Evolutionary conservation across 2,329 filamentous ascomycete species (phyloP).

Genomic region (Cordyceps tenuipes): DNA sequence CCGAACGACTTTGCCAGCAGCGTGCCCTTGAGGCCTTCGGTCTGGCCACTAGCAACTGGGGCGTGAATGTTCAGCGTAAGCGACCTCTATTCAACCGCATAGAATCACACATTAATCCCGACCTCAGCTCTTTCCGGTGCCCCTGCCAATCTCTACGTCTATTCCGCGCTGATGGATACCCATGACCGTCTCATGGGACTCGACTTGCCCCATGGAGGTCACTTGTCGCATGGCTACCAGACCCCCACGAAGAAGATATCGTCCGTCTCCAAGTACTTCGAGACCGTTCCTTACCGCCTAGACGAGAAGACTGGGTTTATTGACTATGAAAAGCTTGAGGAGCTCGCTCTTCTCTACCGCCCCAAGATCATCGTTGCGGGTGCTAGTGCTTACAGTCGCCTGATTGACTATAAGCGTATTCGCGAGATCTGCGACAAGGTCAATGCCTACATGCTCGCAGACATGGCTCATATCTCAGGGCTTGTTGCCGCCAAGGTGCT

Average conservation of each 20-base stretch:
- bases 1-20: conserved; percentile 83
- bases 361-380: conserved; percentile 95
- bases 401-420: conserved; percentile 93
- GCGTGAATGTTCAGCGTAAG: conserved; percentile 88
- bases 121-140: conserved; percentile 65
- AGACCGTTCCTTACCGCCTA: conserved; percentile 90
- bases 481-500: conserved; percentile 87
- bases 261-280: conserved; percentile 98
- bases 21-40: conserved; percentile 83
- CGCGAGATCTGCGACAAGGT: conserved; percentile 84
- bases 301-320: conserved; percentile 87
- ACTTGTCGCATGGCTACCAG: conserved; percentile 95
- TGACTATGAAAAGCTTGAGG: conserved; percentile 87
- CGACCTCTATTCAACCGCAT: conserved; percentile 9
- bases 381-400: conserved; percentile 88
- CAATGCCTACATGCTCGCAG: conserved; percentile 84
- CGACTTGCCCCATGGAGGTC: conserved; percentile 91
- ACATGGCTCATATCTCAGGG: conserved; percentile 97
- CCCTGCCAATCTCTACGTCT: conserved; percentile 79
- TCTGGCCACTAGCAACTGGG: conserved; percentile 79
- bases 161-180: conserved; percentile 83
- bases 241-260: conserved; percentile 92
- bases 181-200: conserved; percentile 97
- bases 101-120: background rate
- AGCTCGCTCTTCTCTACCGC: conserved; percentile 79